phyloP scores from a whole-genome alignment of 2,329 filamentous ascomycete species.

The Lojkania enalia region DNA sequence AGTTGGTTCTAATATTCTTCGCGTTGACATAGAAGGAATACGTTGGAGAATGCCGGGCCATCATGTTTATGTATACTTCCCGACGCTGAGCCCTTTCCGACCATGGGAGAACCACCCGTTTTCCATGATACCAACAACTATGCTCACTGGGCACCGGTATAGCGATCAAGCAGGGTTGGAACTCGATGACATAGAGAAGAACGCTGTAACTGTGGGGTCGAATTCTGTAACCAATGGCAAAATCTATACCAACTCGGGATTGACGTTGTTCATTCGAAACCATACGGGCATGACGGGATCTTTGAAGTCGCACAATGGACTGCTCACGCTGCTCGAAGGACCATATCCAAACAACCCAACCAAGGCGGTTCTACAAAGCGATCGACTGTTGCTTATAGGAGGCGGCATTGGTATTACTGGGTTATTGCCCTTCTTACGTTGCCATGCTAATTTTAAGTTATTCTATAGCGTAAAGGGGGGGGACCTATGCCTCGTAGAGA shows the following conservation, averaged over 20 bases:
- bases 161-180: neutral
- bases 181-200: neutral
- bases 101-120: constrained; percentile 60
- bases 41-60: constrained; percentile 39
- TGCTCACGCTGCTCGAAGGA: constrained; percentile 37
- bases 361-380: constrained; percentile 33
- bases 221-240: neutral
- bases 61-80: constrained; percentile 55
- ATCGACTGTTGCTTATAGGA: constrained; percentile 45
- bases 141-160: neutral
- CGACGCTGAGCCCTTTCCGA: constrained; percentile 40
- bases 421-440: constrained; percentile 39
- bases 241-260: neutral
- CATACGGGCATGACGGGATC: constrained; percentile 41
- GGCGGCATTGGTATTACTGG: constrained; percentile 57
- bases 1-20: constrained; percentile 20
- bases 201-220: neutral
- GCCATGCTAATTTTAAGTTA: constrained; percentile 46
- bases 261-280: constrained; percentile 46
- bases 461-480: constrained; percentile 1
- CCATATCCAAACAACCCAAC: constrained; percentile 45
- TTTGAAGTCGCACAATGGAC: constrained; percentile 20
- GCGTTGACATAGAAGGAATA: constrained; percentile 48
- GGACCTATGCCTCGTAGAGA: neutral
- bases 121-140: constrained; percentile 29